Evolutionary conservation across 2,329 filamentous ascomycete species (phyloP).

Genomic region (Paecilomyces sp.): DNA sequence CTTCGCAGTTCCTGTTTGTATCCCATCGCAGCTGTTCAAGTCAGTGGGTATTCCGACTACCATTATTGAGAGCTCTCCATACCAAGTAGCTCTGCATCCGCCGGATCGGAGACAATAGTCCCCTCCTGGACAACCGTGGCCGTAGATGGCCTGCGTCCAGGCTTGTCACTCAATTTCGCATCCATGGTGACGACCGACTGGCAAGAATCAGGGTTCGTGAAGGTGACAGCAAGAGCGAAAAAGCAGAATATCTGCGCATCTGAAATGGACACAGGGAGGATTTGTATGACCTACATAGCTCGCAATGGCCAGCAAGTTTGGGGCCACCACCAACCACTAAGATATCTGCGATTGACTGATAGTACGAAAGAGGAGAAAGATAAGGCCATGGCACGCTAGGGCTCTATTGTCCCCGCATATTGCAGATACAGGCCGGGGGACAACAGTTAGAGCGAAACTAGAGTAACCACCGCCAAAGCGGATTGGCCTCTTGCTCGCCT

Average conservation of each 20-base stretch:
- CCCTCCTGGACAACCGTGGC: conserved; percentile 3
- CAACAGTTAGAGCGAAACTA: background rate
- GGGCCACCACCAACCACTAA: background rate
- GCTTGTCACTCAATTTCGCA: background rate
- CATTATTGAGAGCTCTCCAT: background rate
- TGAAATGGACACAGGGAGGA: background rate
- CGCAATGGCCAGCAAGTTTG: background rate
- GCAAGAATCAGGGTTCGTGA: background rate
- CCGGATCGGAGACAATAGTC: conserved; percentile 10
- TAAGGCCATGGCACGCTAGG: background rate
- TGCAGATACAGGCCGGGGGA: background rate
- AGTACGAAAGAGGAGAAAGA: background rate
- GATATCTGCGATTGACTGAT: background rate
- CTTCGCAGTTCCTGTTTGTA: conserved; percentile 56
- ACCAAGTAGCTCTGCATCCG: conserved; percentile 21
- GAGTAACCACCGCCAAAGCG: background rate
- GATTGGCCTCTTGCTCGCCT: background rate
- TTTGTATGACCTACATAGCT: background rate
- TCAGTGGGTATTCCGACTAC: background rate
- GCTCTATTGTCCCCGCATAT: background rate
- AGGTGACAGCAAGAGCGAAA: background rate
- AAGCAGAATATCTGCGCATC: background rate
- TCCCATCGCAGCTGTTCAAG: conserved; percentile 25
- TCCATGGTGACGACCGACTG: background rate
- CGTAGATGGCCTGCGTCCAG: background rate